Conservation (phyloP, 257 asterid species). For the Anisodus acutangulus region DNA sequence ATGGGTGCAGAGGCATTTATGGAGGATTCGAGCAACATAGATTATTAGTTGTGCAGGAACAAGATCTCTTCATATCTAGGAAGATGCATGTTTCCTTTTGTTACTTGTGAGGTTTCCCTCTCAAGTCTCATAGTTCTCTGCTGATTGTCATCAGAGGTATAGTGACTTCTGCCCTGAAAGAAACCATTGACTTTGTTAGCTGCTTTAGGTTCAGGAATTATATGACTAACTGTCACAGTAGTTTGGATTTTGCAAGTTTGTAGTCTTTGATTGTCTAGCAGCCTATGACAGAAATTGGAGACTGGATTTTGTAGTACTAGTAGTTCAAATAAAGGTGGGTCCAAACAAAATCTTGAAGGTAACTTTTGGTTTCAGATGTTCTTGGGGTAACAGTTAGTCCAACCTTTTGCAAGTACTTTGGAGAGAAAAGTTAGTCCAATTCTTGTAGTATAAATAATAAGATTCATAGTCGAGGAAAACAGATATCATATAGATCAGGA, state of each 20-base stretch:
- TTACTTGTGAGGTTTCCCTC: conserved; percentile 18
- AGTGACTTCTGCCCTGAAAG: conserved; percentile 3
- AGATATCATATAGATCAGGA: not conserved
- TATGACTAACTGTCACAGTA: conserved; percentile 18
- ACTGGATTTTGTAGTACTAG: not conserved
- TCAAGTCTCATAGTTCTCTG: not conserved
- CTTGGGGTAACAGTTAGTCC: not conserved
- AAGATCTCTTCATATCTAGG: conserved; percentile 14
- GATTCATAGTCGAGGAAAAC: not conserved
- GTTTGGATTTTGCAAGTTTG: not conserved
- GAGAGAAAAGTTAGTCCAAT: not conserved
- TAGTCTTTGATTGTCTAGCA: not conserved
- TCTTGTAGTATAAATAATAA: not conserved
- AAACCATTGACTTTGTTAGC: conserved; percentile 15
- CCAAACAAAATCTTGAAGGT: conserved; percentile 20
- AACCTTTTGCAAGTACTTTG: conserved; percentile 4
- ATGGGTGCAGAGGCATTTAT: not conserved
- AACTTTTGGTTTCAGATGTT: conserved; percentile 21
- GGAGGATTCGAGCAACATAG: not conserved
- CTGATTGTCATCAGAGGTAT: not conserved
- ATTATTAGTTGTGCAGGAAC: not conserved
- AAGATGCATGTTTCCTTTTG: not conserved
- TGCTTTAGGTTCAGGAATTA: conserved; percentile 17
- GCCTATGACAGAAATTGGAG: not conserved
- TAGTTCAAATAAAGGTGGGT: not conserved